Base-by-base conservation (phyloP, 2,329 filamentous ascomycete species). In the Colletotrichum costaricense region DNA sequence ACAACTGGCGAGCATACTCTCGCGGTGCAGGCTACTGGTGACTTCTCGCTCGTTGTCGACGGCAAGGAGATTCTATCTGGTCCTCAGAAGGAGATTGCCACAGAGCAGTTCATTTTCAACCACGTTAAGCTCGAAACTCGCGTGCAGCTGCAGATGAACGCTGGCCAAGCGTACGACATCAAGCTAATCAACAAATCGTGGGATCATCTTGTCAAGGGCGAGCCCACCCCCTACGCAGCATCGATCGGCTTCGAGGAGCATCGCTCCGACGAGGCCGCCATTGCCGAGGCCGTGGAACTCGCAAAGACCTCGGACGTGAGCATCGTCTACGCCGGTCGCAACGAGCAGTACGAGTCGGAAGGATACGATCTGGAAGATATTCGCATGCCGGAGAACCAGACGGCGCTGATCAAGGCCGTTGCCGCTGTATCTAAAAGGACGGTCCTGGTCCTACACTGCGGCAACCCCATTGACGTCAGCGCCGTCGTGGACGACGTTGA, bases 41-140 rank as follows among this genome's bases (percentile, higher is more conserved):
- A 71, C 0, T 76, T 67, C 35, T 65, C 67, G 0, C 74, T 77
- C 1, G n/a, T 28, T 1, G 58, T 76, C 14, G 63, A 77, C 60
- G 72, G 74, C 16, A 59, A 62, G 33, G 64, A 71, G n/a, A 67
- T 75, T 2, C 54, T 75, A 1, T 38, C 73, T 1, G 75, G 76
- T 3, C 55, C 69, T 5, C 63, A 74, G 54, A 74, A 58, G 5
- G 30, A 74, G 2, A 69, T 76, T 19, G 57, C 76, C 8, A 74
- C 68, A 2, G 73, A 77, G 63, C 76, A 77, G 54, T 74, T 74
- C 19, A 75, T 77, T 52, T 77, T 77, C 67, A 75, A 76, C 54
- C 75, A 76, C 63, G 67, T 74, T 33, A 73, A 74, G 28, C 68
- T 76, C 28, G 76, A 77, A 42, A 71, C 63, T 2, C 71, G 73